These are phyloP conservation scores for Debaryomyces maramus DNA, from an alignment of 805 yeast species.

Conservation along the genomic window DNA sequence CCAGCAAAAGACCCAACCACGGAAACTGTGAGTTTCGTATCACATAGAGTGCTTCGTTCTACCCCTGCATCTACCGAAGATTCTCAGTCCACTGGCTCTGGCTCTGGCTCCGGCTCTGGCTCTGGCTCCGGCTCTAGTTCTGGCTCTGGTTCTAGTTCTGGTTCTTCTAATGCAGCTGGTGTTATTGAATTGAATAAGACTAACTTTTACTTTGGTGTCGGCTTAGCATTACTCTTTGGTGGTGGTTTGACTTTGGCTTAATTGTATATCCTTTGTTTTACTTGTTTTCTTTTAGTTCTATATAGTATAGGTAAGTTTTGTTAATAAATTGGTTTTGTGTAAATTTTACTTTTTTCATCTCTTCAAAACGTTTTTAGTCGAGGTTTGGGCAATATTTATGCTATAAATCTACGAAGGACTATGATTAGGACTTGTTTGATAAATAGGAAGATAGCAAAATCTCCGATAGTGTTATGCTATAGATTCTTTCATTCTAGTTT, in stretches of 20 bases:
- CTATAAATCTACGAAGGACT: too few species aligned
- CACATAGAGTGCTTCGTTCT: conserved; percentile 31
- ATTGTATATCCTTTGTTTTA: conserved; percentile 1
- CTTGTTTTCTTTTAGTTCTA: not conserved
- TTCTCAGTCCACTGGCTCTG: conserved; percentile 6
- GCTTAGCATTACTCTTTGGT: conserved; percentile 1
- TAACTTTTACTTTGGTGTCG: not conserved
- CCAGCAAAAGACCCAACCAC: conserved; percentile 22
- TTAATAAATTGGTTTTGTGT: not conserved
- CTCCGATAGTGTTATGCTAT: not conserved
- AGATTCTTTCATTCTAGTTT: not conserved
- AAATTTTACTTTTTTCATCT: not conserved
- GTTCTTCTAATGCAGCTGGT: not conserved
- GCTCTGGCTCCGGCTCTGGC: conserved; percentile 6
- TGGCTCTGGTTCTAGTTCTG: conserved; percentile 8
- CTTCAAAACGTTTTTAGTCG: not conserved
- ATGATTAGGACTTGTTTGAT: not conserved
- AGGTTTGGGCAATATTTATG: too few species aligned
- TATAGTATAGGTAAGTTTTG: too few species aligned
- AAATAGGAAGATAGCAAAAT: not conserved
- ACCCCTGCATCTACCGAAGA: conserved; percentile 13
- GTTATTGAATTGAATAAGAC: not conserved
- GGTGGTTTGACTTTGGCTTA: not conserved
- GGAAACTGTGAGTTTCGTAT: conserved; percentile 25
- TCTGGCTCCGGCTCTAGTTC: conserved; percentile 7